Conservation (phyloP, 2,329 filamentous ascomycete species). For the Penicillium sp. region DNA sequence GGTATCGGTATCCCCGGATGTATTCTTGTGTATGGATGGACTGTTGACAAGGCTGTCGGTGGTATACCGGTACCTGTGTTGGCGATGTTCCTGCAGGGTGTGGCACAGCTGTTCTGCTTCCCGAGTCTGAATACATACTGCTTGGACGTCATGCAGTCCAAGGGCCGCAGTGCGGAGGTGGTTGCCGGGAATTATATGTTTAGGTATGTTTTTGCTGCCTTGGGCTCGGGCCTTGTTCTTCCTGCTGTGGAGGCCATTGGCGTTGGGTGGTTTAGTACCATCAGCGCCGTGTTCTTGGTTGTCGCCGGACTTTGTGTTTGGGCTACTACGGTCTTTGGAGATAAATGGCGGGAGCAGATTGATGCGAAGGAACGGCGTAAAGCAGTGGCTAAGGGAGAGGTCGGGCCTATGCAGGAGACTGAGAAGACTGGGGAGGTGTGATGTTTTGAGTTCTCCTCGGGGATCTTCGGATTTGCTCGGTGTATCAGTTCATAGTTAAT, state of each 20-base stretch:
- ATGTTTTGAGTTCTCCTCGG: not conserved
- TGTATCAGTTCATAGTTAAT: not conserved
- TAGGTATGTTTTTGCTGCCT: conserved; percentile 68
- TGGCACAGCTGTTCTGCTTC: conserved; percentile 71
- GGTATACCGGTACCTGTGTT: conserved; percentile 59
- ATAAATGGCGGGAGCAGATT: conserved; percentile 50
- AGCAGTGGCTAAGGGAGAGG: conserved; percentile 21
- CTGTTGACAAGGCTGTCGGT: conserved; percentile 51
- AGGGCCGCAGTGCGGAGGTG: conserved; percentile 61
- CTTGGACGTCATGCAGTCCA: conserved; percentile 68
- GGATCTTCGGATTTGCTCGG: not conserved
- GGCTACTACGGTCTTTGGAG: conserved; percentile 49
- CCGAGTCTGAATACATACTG: conserved; percentile 75
- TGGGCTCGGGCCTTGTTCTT: conserved; percentile 65
- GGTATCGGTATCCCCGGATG: conserved; percentile 55
- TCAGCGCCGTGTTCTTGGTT: conserved; percentile 56
- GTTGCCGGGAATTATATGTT: conserved; percentile 76
- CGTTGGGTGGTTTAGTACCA: conserved; percentile 75
- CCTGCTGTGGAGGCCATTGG: conserved; percentile 70
- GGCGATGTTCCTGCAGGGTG: conserved; percentile 68
- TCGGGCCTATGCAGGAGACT: not conserved
- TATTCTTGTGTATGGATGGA: conserved; percentile 67
- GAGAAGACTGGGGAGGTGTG: conserved; percentile 7
- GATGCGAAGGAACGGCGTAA: conserved; percentile 45
- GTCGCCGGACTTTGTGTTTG: conserved; percentile 44